Evolutionary conservation across 2,329 filamentous ascomycete genomes (phyloP).

Genomic region (Blumeria hordei): DNA sequence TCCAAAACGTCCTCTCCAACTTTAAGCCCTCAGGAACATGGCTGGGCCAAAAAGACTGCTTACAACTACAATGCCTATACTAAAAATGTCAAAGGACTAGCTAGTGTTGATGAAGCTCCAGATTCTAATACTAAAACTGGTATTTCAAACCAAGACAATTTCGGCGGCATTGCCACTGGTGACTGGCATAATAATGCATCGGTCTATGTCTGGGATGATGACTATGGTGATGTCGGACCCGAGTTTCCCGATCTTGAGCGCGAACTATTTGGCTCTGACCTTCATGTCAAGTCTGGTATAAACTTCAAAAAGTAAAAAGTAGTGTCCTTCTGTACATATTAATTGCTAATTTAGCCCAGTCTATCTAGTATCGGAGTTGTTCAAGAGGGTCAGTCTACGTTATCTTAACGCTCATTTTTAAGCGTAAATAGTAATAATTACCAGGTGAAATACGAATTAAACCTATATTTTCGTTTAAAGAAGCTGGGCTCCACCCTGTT

Average conservation of each 20-base stretch:
- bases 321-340: not conserved
- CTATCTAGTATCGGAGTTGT: not conserved
- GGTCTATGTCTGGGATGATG: constrained; percentile 64
- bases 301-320: constrained; percentile 35
- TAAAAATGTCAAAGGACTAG: constrained; percentile 11
- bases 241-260: constrained; percentile 43
- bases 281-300: constrained; percentile 27
- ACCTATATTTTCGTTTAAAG: constrained; percentile 34
- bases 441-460: constrained; percentile 28
- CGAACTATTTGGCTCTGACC: constrained; percentile 42
- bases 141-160: constrained; percentile 2
- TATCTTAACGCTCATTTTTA: no score
- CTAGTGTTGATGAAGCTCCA: constrained; percentile 3
- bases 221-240: constrained; percentile 68
- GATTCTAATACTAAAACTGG: not conserved
- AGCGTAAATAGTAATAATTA: no score
- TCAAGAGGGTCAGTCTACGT: not conserved
- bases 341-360: not conserved
- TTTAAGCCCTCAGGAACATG: constrained; percentile 12
- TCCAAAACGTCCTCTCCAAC: not conserved
- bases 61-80: constrained; percentile 14
- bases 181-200: constrained; percentile 12
- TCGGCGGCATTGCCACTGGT: constrained; percentile 8
- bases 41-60: constrained; percentile 11
- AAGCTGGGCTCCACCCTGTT: constrained; percentile 64